Evolutionary conservation across 306 rosid species (phyloP), one percentile per base, ranked within the genome.

Genomic region (Vachellia collinsii): DNA sequence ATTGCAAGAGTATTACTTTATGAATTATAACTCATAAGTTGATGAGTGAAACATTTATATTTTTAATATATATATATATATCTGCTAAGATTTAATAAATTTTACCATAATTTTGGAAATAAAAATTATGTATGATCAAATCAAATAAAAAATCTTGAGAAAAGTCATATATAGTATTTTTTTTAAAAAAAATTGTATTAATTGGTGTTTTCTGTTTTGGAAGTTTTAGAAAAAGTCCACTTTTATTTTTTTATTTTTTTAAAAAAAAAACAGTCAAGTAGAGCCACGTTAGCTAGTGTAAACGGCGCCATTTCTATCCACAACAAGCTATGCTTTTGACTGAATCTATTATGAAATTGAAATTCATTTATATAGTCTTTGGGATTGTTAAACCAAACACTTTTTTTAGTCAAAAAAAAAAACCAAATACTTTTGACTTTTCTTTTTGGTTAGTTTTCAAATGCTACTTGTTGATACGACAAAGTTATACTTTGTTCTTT

Each of bases 301-400:
- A 74, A 82, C 79, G 76, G 67, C 83, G 3, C 42, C 81, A 46
- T 63, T 51, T 79, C 37, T 19, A 39, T 64, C 77, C 86, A 23
- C 79, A 67, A 58, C 3, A 23, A 56, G 5, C 41, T 9, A 62
- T 19, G 11, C 72, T n/a, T 56, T 39, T 67, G 50, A 39, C 47
- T 7, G 8, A 66, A 4, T 38, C 7, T 0, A 37, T 6, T 7
- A 7, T 16, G 4, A 20, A 0, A 12, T 5, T 25, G 13, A 39
- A 39, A 47, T 48, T 1, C 12, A 48, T 13, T 48, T 13, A 50
- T 14, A 3, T 14, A 9, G 34, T 29, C 34, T 29, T 7, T 58
- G 4, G 10, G 37, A 3, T 8, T 58, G 4, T 59, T 1, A 59
- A 59, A 59, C 65, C 36, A 59, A 22, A 58, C 34, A 23, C 34